Base-by-base conservation (phyloP, 208 protist genomes). In the Leptomonas pyrrhocoris region DNA sequence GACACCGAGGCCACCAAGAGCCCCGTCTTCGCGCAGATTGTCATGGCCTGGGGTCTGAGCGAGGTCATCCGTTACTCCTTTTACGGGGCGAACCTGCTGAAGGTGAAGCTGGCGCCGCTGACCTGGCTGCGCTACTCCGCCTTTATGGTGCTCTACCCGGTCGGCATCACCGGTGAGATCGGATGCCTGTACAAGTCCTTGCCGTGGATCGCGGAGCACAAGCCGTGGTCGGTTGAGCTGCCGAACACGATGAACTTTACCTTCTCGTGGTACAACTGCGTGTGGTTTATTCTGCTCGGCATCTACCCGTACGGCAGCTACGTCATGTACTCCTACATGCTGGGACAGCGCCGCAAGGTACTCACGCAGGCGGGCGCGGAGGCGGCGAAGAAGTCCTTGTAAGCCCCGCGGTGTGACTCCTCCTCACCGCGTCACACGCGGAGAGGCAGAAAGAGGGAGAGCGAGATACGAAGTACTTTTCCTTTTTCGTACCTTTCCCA, bases 301-400 rank as follows among this genome's bases (percentile, higher is more conserved):
- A 50, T 90, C 25, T 97, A 97, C 75, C 82, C 90, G 23, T 75
- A 77, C 27, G 94, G 89, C 42, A 91, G 86, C 72, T 94, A 93
- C 74, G 71, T 89, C 66, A 89, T 97, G 83, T 97, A 96, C 82
- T 79, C 74, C 21, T 90, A 97, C 83, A 97, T 97, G 94, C 88
- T 96, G 28, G 56, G 68, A 19, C 91, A 97, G 80, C 84, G 94
- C 54, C 68, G 75, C 31, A 96, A 95, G 85, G 74, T 83, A 25
- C 49, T 96, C 30, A 38, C 34, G 23, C 73, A 69, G 54, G 55
- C 69, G 27, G 43, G 57, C 16, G 50, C 51, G 21, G 65, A 72
- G 34, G 60, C 23, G 25, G 56, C 23, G 16, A 67, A 74, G 55
- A 78, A 84, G 69, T 53, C 68, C 8, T 55, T 66, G 36, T 83